Base-by-base conservation (phyloP, 148 eudicot species). In the Fallopia convolvulus region DNA sequence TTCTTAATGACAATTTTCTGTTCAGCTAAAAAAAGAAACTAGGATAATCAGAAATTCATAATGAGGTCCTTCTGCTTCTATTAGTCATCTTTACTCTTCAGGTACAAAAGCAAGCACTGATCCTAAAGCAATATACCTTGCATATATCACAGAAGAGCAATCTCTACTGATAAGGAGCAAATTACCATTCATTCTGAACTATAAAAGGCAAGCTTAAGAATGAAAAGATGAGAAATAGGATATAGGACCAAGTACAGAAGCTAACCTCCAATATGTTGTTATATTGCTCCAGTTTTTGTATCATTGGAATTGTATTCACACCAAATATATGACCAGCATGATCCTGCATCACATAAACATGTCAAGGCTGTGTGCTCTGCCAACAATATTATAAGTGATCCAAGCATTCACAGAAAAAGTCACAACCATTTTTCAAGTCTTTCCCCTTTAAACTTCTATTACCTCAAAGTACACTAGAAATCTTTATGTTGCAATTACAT, bases 281-380 rank as follows among this genome's bases (percentile, higher is more conserved):
- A 85, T 95, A 95, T 79, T 95, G 94, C 83, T 92, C 93, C 88
- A 95, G 79, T 78, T 95, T 95, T 66, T 88, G 93, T 76, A 89
- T 83, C 97, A 95, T 95, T 48, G 93, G 90, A 70, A 76, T 50
- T 17, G 99, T 92, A 80, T 95, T 86, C 77, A 95, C 97, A 75
- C 99, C 97, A 93, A 93, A 93, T 80, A 95, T 95, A 83, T 95
- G 99, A 76, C 99, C 99, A 78, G 97, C 99, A 80, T 95, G 99
- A 90, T 95, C 99, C 97, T 94, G 90, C 75, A 80, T 36, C 60
- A 80, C 60, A 72, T 44, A 73, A 73, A 73, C 53, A 42, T 73
- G 18, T 36, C 32, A 52, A 79, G 46, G 15, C 21, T 4, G 6
- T 33, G 72, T 10, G 41, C 17, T 68, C 72, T 39, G 72, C 10